Evolutionary conservation across 306 rosid species (phyloP).

Genomic region (Oxytropis ochrocephala): DNA sequence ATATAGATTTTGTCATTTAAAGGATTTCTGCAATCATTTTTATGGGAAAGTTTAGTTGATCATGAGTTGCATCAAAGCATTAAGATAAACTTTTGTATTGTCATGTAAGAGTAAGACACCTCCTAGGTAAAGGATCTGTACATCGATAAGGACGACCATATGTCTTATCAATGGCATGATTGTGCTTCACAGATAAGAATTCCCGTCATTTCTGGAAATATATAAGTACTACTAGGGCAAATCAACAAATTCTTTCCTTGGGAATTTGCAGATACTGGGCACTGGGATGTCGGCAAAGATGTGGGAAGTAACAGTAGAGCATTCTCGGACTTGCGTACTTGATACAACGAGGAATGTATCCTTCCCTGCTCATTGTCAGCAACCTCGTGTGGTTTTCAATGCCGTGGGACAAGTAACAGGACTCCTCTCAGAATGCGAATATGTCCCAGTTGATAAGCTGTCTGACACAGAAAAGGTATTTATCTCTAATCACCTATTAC

Average conservation of each 20-base stretch:
- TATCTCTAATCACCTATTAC: conserved; percentile 21
- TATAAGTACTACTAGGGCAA: conserved; percentile 4
- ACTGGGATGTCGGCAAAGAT: conserved; percentile 98
- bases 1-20: background rate
- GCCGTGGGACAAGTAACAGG: conserved; percentile 82
- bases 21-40: background rate
- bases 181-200: background rate
- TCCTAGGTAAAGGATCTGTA: background rate
- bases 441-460: conserved; percentile 59
- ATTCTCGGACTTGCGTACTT: conserved; percentile 77
- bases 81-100: conserved; percentile 15
- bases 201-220: background rate
- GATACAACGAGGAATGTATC: conserved; percentile 45
- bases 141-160: background rate
- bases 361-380: conserved; percentile 44
- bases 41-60: background rate
- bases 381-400: conserved; percentile 74
- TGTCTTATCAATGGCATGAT: background rate
- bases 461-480: conserved; percentile 79
- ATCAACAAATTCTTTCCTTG: conserved; percentile 20
- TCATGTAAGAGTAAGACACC: background rate
- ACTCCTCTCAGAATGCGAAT: conserved; percentile 56
- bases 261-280: conserved; percentile 69
- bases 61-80: background rate
- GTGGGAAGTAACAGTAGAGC: conserved; percentile 96